A percentile compares a stretch with the other conserved stretches of the same genome.
Evolutionary conservation across 768 basidiomycete species (phyloP).

Genomic region (Phanerodontia chrysosporium): DNA sequence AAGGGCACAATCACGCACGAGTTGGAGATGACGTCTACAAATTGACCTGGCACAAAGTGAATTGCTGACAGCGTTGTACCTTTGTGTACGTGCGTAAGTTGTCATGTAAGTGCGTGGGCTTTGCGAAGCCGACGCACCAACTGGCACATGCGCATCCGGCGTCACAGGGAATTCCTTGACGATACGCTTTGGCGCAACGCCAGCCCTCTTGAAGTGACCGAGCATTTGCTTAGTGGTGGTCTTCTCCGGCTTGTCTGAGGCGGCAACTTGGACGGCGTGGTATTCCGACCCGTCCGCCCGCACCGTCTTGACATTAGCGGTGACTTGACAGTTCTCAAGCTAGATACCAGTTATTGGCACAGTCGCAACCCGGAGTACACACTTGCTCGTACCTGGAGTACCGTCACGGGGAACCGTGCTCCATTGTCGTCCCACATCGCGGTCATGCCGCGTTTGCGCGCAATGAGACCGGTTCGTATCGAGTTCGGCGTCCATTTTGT

Average conservation of each 20-base stretch:
- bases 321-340: conserved; percentile 90
- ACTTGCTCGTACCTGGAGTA: conserved; percentile 70
- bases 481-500: conserved; percentile 83
- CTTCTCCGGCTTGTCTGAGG: conserved; percentile 68
- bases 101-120: background rate
- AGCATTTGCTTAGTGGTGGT: conserved; percentile 75
- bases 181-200: conserved; percentile 75
- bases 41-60: conserved; percentile 97
- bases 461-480: conserved; percentile 87
- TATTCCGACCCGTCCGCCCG: conserved; percentile 68
- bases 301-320: conserved; percentile 65
- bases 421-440: conserved; percentile 91
- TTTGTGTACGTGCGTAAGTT: conserved; percentile 24
- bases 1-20: conserved; percentile 54
- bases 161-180: conserved; percentile 89
- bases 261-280: conserved; percentile 92
- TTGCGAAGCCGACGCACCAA: conserved; percentile 51
- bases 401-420: conserved; percentile 82
- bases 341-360: conserved; percentile 24
- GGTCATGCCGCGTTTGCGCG: conserved; percentile 95
- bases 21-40: conserved; percentile 85
- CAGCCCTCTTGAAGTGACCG: conserved; percentile 85
- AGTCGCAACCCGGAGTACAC: background rate
- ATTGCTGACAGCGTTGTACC: conserved; percentile 87
- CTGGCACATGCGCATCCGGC: conserved; percentile 81